Percentiles rank a stretch among this genome's conserved stretches.
These are phyloP conservation scores for Cubamyces lactineus DNA, from an alignment of 768 basidiomycete genomes.

Conservation along the genomic window DNA sequence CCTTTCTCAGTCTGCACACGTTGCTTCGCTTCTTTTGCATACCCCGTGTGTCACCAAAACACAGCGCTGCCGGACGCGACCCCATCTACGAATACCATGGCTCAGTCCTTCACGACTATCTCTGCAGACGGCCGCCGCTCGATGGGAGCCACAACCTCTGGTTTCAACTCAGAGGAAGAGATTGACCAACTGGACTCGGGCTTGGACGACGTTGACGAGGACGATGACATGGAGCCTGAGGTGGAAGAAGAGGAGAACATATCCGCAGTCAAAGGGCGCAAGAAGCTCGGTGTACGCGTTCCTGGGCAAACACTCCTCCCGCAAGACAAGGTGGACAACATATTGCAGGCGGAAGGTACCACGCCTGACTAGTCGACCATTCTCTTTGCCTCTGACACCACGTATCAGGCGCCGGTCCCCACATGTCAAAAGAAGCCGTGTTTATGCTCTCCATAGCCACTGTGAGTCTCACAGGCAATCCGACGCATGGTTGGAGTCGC, in stretches of 20 bases:
- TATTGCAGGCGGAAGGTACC: slow-evolving; percentile 81
- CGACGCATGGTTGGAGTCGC: neutral
- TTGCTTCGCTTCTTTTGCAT: neutral
- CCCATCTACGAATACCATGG: slow-evolving; percentile 11
- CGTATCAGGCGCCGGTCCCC: slow-evolving; percentile 54
- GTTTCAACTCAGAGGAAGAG: slow-evolving; percentile 47
- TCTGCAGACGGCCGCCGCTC: slow-evolving; percentile 21
- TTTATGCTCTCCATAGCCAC: slow-evolving; percentile 79
- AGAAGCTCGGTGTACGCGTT: slow-evolving; percentile 44
- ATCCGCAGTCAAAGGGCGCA: slow-evolving; percentile 33
- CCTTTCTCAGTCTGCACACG: slow-evolving; percentile 15
- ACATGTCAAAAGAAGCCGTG: slow-evolving; percentile 73
- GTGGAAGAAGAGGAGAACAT: slow-evolving; percentile 14
- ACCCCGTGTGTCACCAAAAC: neutral
- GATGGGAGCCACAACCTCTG: slow-evolving; percentile 17
- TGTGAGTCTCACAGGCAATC: slow-evolving; percentile 42
- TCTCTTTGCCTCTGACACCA: slow-evolving; percentile 1
- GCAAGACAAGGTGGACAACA: slow-evolving; percentile 67
- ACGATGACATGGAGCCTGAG: slow-evolving; percentile 25
- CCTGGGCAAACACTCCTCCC: slow-evolving; percentile 74
- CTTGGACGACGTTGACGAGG: slow-evolving; percentile 40
- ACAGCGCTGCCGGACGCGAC: neutral
- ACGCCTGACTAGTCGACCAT: slow-evolving; percentile 28
- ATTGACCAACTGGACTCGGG: slow-evolving; percentile 70
- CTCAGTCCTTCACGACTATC: slow-evolving; percentile 26